Base-by-base conservation (phyloP, 2,329 filamentous ascomycete species). In the Zymoseptoria crescenta region DNA sequence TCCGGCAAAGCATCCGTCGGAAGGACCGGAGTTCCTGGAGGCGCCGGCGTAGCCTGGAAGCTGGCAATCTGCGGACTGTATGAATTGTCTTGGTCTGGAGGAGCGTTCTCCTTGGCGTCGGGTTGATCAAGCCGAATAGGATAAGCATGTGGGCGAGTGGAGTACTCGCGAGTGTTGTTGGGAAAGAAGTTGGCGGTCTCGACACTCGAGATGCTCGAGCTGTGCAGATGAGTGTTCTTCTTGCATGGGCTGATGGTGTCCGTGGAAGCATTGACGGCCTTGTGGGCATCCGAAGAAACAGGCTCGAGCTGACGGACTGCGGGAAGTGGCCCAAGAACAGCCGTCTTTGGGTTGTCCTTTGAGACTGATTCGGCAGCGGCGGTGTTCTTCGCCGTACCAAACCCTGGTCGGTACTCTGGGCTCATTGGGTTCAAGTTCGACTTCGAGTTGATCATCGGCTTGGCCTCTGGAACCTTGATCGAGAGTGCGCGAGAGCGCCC, bases 121-220 rank as follows among this genome's bases (percentile, higher is more conserved):
- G 61, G 62, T 2, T 55, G 52, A 13, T 65, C 58, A 5, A 35
- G 27, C 2, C 55, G 52, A 6, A 61, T 52, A 9, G 66, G 64
- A 54, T 70, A 70, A 13, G 65, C 65, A 27, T 73, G 63, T 55
- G 70, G 70, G 28, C 68, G 69, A 50, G 68, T 68, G 5, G 73
- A 74, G 56, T 73, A 72, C 19, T 74, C 72, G 30, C 65, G 64
- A 27, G 73, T 70, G 58, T 75, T 72, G 61, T 64, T 65, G 8
- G 73, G 73, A 59, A 75, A 75, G 68, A 75, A 75, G 61, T 74
- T 72, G 20, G 69, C 69, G 9, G 73, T 75, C 30, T 67, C 66
- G 58, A 73, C 70, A 62, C 73, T 74, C 8, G 72, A 69, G n/a
- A 68, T 60, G 58, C 72, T 74, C 5, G 71, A 72, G 58, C 66